Evolutionary conservation across 78 protist species (phyloP).

Genomic region (Dictyostelium firmibasis): DNA sequence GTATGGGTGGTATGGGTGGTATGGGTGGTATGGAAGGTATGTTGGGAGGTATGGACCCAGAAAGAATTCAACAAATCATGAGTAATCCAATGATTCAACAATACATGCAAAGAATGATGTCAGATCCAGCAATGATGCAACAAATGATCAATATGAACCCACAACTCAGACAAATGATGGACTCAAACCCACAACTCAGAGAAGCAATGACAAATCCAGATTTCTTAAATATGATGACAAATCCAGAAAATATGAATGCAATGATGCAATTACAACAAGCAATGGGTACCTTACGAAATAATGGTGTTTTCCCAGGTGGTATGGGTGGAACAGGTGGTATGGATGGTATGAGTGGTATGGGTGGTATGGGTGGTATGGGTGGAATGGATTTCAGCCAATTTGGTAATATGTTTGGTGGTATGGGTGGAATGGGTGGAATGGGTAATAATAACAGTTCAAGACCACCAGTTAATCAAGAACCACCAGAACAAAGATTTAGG

Average conservation of each 20-base stretch:
- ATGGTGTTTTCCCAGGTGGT: conserved; percentile 40
- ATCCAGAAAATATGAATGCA: conserved; percentile 84
- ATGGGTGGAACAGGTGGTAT: conserved; percentile 46
- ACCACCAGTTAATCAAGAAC: conserved; percentile 16
- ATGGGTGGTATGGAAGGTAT: conserved; percentile 45
- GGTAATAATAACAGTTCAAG: neutral
- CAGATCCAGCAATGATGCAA: conserved; percentile 85
- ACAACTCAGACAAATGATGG: conserved; percentile 42
- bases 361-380: conserved; percentile 65
- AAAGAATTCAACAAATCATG: conserved; percentile 64
- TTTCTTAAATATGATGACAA: conserved; percentile 36
- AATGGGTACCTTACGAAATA: conserved; percentile 56
- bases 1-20: conserved; percentile 89
- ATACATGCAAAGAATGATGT: conserved; percentile 69
- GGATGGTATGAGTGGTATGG: conserved; percentile 57
- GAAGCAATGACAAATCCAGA: conserved; percentile 51
- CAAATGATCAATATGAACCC: conserved; percentile 80
- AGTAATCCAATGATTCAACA: conserved; percentile 85
- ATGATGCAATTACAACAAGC: conserved; percentile 85
- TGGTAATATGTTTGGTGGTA: conserved; percentile 22
- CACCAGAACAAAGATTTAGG: conserved; percentile 73
- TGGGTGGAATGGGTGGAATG: conserved; percentile 73
- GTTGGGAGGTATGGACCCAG: conserved; percentile 10
- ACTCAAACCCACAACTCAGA: conserved; percentile 77
- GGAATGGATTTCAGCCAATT: conserved; percentile 26